Evolutionary conservation across 257 asterid species (phyloP).

Genomic region (Nicotiana sylvestris): DNA sequence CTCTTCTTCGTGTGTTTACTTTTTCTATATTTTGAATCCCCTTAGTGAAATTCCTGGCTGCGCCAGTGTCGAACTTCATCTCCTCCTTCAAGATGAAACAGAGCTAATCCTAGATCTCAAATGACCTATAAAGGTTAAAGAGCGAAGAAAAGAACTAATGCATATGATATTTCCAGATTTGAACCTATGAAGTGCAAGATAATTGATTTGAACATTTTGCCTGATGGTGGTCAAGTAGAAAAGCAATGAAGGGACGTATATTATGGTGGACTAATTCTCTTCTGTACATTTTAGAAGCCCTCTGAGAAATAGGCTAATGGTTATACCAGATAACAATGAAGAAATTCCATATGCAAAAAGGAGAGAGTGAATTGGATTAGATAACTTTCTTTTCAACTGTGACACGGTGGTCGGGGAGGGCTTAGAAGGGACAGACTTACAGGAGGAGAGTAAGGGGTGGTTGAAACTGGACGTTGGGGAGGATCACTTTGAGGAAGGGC

Average conservation of each 20-base stretch:
- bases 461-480: not conserved
- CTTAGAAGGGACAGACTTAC: too few relatives aligned
- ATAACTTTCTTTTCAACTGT: too few relatives aligned
- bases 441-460: not conserved
- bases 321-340: too few relatives aligned
- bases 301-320: too few relatives aligned
- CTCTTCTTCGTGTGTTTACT: too few relatives aligned
- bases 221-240: not conserved
- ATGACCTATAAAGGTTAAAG: not conserved
- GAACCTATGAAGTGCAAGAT: not conserved
- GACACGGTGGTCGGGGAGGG: too few relatives aligned
- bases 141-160: not conserved
- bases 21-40: too few relatives aligned
- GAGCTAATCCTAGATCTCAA: not conserved
- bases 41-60: too few relatives aligned
- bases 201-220: not conserved
- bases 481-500: not conserved
- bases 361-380: not conserved
- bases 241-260: too few relatives aligned
- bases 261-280: not conserved
- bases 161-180: too few relatives aligned
- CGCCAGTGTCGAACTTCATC: not conserved
- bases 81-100: not conserved
- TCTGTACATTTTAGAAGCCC: too few relatives aligned
- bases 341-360: too few relatives aligned